Conservation (phyloP, 2,329 filamentous ascomycete genomes). For the Thelonectria olida region DNA sequence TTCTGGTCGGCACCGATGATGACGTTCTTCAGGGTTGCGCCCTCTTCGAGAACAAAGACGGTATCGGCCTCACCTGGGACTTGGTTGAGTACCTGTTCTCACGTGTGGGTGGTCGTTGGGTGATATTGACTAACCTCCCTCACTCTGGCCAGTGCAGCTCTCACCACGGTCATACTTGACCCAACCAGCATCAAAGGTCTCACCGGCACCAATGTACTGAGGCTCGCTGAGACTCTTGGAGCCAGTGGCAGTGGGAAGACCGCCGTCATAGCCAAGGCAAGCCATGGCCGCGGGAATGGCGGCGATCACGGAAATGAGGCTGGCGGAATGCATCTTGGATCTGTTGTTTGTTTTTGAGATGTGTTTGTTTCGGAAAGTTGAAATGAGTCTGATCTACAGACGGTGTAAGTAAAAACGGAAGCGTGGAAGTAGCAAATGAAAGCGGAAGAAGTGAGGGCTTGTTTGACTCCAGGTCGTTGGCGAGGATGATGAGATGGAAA, state of each 20-base stretch:
- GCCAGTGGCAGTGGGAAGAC: conserved; percentile 42
- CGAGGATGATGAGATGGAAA: background rate
- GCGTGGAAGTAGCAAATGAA: background rate
- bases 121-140: conserved; percentile 49
- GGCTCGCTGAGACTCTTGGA: conserved; percentile 41
- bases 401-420: background rate
- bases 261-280: conserved; percentile 41
- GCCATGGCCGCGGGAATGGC: conserved; percentile 41
- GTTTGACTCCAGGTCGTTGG: conserved; percentile 15
- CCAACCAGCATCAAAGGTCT: conserved; percentile 45
- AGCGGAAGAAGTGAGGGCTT: background rate
- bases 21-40: conserved; percentile 55
- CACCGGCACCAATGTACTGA: conserved; percentile 40
- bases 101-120: too few species aligned
- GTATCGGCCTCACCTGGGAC: conserved; percentile 42
- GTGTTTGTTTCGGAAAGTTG: background rate
- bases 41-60: conserved; percentile 52
- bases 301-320: conserved; percentile 28
- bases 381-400: conserved; percentile 13
- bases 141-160: conserved; percentile 52
- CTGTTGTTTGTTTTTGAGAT: background rate
- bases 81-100: background rate
- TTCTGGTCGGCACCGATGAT: conserved; percentile 56
- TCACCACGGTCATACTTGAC: conserved; percentile 51
- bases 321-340: conserved; percentile 31